Evolutionary conservation across 2,329 filamentous ascomycete genomes (phyloP).

Genomic region (Colletotrichum limetticola): DNA sequence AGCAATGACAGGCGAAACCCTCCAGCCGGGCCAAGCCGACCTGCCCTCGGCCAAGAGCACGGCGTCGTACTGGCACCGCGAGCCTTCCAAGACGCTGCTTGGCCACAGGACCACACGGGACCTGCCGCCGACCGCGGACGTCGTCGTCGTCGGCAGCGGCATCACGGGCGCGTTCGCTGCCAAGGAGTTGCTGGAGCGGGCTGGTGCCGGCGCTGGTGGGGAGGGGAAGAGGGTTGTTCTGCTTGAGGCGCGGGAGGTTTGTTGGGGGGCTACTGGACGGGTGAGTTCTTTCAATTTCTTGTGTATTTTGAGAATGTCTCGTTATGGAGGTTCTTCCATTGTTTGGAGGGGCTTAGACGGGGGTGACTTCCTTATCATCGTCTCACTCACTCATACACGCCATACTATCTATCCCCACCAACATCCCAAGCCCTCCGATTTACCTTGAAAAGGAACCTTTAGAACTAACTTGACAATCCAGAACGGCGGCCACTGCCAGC

Average conservation of each 20-base stretch:
- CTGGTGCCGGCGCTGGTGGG: conserved; percentile 42
- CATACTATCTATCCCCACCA: background rate
- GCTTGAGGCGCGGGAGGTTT: conserved; percentile 82
- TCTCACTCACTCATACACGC: background rate
- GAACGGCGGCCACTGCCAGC: conserved; percentile 82
- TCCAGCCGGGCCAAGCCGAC: conserved; percentile 54
- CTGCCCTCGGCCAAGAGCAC: conserved; percentile 72
- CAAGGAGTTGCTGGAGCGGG: conserved; percentile 64
- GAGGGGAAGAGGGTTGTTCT: conserved; percentile 69
- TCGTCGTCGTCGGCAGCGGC: conserved; percentile 79
- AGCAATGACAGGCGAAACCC: conserved; percentile 45
- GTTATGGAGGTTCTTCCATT: background rate
- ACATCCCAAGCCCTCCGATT: background rate
- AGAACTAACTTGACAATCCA: conserved; percentile 41
- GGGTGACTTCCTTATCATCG: background rate
- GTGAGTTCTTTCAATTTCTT: conserved; percentile 56
- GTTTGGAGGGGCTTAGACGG: background rate
- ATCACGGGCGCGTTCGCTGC: conserved; percentile 81
- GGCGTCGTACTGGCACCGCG: conserved; percentile 78
- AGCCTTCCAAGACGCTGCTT: conserved; percentile 71
- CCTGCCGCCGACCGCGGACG: conserved; percentile 71
- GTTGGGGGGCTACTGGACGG: conserved; percentile 85
- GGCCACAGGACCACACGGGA: conserved; percentile 75
- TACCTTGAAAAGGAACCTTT: background rate
- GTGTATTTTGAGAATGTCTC: conserved; percentile 21